phyloP scores from a whole-genome alignment of 1,139 yeast genomes.

The Scheffersomyces quercinus region DNA sequence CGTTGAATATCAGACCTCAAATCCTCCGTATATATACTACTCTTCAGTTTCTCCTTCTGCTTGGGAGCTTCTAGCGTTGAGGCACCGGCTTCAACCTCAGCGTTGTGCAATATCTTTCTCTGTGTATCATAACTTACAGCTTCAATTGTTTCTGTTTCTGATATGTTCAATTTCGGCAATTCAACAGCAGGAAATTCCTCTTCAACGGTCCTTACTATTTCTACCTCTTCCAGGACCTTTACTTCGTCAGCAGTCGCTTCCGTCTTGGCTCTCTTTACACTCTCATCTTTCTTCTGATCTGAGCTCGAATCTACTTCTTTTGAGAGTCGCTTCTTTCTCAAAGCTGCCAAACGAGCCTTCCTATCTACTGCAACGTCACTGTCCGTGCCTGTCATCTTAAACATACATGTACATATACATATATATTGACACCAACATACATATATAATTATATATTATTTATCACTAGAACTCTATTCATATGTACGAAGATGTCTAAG shows the following conservation, averaged over 20 bases:
- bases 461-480: too few species aligned
- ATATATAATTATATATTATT: too few species aligned
- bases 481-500: too few species aligned
- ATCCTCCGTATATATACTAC: constrained; percentile 22
- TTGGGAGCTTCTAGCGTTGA: background rate
- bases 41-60: constrained; percentile 2
- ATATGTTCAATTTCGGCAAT: constrained; percentile 12
- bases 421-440: too few species aligned
- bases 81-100: constrained; percentile 16
- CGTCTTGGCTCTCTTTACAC: background rate
- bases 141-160: constrained; percentile 29
- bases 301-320: background rate
- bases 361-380: constrained; percentile 12
- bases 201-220: background rate
- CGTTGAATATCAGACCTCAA: constrained; percentile 30
- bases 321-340: constrained; percentile 17
- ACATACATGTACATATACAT: too few species aligned
- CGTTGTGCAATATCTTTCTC: constrained; percentile 19
- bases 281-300: too few species aligned
- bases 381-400: too few species aligned
- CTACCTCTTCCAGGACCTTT: constrained; percentile 3
- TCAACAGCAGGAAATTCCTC: background rate
- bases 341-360: constrained; percentile 24
- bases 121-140: constrained; percentile 25
- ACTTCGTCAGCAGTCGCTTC: background rate